Evolutionary conservation across 163 green algal species (phyloP).

Genomic region (Trebouxiophyceae sp.): DNA sequence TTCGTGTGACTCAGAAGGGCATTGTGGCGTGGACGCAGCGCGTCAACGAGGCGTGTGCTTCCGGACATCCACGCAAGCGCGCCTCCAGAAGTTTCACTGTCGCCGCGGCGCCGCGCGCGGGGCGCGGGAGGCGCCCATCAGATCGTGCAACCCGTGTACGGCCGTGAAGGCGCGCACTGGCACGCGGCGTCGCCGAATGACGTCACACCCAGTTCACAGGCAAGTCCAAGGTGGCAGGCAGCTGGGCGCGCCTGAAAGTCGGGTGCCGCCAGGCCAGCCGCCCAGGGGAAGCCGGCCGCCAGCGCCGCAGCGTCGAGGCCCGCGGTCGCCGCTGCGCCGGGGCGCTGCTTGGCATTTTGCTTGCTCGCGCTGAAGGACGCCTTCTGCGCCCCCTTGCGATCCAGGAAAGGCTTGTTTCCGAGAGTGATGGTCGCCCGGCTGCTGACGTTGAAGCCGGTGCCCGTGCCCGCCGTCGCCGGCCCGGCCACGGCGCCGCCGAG

Average conservation of each 20-base stretch:
- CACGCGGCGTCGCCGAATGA: too few relatives aligned
- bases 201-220: too few relatives aligned
- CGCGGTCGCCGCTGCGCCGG: background rate
- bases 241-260: too few relatives aligned
- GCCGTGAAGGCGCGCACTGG: too few relatives aligned
- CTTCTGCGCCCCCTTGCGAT: background rate
- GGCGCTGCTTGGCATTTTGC: background rate
- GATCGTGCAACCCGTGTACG: too few relatives aligned
- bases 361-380: background rate
- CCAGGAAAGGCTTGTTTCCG: conserved; percentile 4
- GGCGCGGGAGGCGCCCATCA: too few relatives aligned
- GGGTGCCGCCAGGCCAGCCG: too few relatives aligned
- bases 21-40: background rate
- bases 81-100: too few relatives aligned
- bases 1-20: background rate
- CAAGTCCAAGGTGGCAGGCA: too few relatives aligned
- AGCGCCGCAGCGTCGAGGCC: background rate
- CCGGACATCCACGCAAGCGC: too few relatives aligned
- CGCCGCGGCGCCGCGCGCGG: too few relatives aligned
- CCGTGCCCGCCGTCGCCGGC: background rate
- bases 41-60: background rate
- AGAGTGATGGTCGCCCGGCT: conserved; percentile 1
- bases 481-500: background rate
- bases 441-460: background rate
- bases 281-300: background rate